Evolutionary conservation across 2,329 filamentous ascomycete genomes (phyloP).

Genomic region (Hypomyces rosellus): DNA sequence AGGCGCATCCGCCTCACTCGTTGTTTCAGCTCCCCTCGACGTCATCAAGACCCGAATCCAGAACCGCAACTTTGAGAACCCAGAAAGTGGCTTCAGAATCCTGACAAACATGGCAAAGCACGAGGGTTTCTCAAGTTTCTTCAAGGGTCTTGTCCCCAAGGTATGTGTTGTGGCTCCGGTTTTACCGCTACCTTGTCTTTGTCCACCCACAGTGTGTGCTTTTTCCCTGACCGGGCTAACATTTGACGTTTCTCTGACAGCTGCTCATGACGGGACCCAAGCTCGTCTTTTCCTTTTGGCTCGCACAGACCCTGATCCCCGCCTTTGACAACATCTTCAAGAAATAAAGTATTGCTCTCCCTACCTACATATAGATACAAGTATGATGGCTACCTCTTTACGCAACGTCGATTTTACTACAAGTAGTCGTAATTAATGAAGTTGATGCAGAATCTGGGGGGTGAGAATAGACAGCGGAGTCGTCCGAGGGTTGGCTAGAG

Average conservation of each 20-base stretch:
- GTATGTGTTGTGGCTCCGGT: constrained; percentile 29
- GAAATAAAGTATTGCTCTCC: constrained; percentile 4
- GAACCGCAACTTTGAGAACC: constrained; percentile 98
- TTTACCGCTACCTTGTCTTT: neutral
- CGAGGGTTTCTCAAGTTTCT: constrained; percentile 82
- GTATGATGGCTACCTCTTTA: no score
- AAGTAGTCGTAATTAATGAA: neutral
- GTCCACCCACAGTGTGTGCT: neutral
- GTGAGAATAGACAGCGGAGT: constrained; percentile 1
- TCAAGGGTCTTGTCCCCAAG: constrained; percentile 96
- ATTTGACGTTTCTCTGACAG: constrained; percentile 30
- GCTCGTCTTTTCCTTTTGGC: constrained; percentile 99
- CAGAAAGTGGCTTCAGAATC: constrained; percentile 88
- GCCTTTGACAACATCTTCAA: constrained; percentile 57
- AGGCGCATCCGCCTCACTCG: constrained; percentile 87
- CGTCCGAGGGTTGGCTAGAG: constrained; percentile 3
- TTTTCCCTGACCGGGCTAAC: constrained; percentile 1
- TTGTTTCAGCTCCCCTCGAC: constrained; percentile 93
- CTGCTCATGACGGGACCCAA: constrained; percentile 98
- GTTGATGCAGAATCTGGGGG: neutral
- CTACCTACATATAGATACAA: no score
- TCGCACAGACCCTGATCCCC: constrained; percentile 95
- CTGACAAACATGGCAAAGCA: constrained; percentile 87
- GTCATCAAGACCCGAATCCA: constrained; percentile 98
- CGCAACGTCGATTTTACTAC: neutral